Evolutionary conservation across 495 filamentous ascomycete genomes (phyloP), one percentile per base, ranked within the genome.

Genomic region (Penicillium malachiteum): DNA sequence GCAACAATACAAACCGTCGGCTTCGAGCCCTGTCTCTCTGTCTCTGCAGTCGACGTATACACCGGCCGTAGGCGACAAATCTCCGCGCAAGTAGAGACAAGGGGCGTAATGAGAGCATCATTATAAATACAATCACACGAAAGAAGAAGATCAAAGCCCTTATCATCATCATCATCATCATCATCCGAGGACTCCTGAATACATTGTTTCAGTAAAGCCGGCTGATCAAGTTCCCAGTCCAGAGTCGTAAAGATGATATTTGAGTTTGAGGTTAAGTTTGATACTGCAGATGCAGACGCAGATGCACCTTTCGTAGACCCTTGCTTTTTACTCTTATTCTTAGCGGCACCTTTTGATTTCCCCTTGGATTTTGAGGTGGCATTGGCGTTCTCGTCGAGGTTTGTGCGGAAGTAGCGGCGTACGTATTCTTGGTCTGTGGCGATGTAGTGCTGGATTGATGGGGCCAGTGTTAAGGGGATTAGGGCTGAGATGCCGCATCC

Each of bases 71-170:
- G 67, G 16, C 72, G 69, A 71, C 92, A 96, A 26, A 84, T 75
- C 53, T 93, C 88, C n/a, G 79, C 82, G 71, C 92, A 97, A 0
- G 91, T 88, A 47, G 85, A 77, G n/a, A 96, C 88, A 16, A 97
- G 83, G 1, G 91, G 90, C 34, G 83, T 74, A 13, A 97, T 84
- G 3, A 98, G 81, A 5, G 86, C 79, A 58, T 96, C 90, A 67
- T 93, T 92, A 73, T 94, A 96, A 67, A 96, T 87, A 62, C 90
- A 95, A 65, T 95, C 91, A 70, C 90, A 95, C 5, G 92, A 90
- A 16, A 92, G 68, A 4, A 96, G 77, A 3, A 80, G 73, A 56
- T 91, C 87, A 52, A 77, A 71, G 18, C 71, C 72, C 11, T 48
- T 50, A 53, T 77, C 74, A 18, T 68, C 58, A 14, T 60, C 58